Base-by-base conservation (phyloP, 1,139 yeast species). In the Magnusiomyces starmeri region DNA sequence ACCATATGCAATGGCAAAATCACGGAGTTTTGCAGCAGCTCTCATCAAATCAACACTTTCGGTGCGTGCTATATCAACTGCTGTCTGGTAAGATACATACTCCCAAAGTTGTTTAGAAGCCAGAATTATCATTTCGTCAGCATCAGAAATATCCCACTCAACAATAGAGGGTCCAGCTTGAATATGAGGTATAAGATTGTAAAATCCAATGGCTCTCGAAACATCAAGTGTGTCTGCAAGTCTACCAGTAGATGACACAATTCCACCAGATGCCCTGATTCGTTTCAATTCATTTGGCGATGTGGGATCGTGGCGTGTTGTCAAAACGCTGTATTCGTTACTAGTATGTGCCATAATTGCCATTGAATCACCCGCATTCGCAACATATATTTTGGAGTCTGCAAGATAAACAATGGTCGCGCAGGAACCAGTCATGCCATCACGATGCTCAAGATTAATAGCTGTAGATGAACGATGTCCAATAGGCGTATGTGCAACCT, bases 1-100 rank as follows among this genome's bases (percentile, higher is more conserved):
- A 24, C 98, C 97, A 65, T 89, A 92, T 1, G 96, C 83, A 55
- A 92, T 81, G 1, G 97, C 97, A 70, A 85, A 88, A 68, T 94
- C 98, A 63, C 97, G 79, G 59, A 92, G 74, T 64, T 86, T 88
- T 62, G 89, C 95, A 0, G 98, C 97, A 1, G 97, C 97, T 34
- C 83, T 68, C 83, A 88, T 85, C 2, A 96, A 95, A 60, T 88
- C 88, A 60, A 87, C 88, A 20, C 81, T 82, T 62, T 85, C 89
- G 59, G 85, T 86, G 56, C 96, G 77, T 22, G 90, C 84, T 51
- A 92, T 82, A 67, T 92, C 98, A 42, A 92, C 95, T 0, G 96
- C 96, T 26, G 87, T 76, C 63, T 89, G 95, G 60, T 81, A 82
- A 3, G 90, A 78, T 57, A 94, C 78, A 61, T 75, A 81, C 56